Percentiles rank a stretch among this genome's conserved stretches.
phyloP scores from a whole-genome alignment of 768 basidiomycete genomes.

The Suillus spraguei region DNA sequence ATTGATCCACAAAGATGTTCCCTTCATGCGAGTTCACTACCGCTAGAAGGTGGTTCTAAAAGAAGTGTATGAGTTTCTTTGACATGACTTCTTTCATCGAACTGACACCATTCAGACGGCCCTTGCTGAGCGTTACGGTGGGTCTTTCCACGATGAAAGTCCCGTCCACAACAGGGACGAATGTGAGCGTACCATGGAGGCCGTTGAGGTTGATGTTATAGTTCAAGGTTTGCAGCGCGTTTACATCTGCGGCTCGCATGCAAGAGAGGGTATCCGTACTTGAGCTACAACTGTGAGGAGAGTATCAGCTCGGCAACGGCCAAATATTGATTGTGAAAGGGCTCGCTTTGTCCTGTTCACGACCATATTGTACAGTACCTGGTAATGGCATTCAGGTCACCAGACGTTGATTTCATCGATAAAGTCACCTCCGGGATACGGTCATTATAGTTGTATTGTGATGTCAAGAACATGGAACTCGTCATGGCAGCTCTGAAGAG shows the following conservation, averaged over 20 bases:
- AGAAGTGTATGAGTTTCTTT: conserved; percentile 7
- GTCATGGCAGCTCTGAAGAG: conserved; percentile 47
- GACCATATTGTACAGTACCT: conserved; percentile 37
- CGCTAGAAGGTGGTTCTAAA: conserved; percentile 26
- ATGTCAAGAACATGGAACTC: conserved; percentile 47
- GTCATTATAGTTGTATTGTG: conserved; percentile 48
- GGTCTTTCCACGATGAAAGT: conserved; percentile 47
- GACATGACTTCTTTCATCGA: neutral
- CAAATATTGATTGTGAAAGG: neutral
- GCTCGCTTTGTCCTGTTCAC: conserved; percentile 39
- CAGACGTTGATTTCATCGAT: neutral
- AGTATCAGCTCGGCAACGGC: neutral
- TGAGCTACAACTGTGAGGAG: conserved; percentile 35
- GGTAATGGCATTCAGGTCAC: neutral
- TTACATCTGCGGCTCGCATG: conserved; percentile 37
- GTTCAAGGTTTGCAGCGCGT: conserved; percentile 38
- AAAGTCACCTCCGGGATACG: conserved; percentile 41
- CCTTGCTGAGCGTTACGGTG: conserved; percentile 36
- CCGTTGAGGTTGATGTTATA: conserved; percentile 29
- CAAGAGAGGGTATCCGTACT: conserved; percentile 39
- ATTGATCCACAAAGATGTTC: conserved; percentile 25
- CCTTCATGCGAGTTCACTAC: conserved; percentile 38
- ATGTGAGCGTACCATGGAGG: conserved; percentile 42
- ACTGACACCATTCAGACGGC: conserved; percentile 46
- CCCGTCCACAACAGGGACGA: conserved; percentile 51